Base-by-base conservation (phyloP, 805 yeast species). In the Candida oleophila region DNA sequence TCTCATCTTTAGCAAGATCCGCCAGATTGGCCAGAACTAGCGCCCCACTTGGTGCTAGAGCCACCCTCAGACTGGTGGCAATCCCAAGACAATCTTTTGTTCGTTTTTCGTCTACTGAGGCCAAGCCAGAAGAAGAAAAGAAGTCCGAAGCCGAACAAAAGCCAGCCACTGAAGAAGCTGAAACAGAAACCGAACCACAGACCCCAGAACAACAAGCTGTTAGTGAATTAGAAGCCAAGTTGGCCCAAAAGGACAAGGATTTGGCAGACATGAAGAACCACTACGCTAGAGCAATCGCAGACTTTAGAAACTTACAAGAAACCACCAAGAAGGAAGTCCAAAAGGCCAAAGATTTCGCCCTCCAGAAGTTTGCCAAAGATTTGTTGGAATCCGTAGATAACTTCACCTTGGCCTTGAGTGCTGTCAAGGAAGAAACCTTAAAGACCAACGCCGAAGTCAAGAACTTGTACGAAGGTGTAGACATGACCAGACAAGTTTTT, bases 281-380 rank as follows among this genome's bases (percentile, higher is more conserved):
- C 57, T 84, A 87, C 61, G 76, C 89, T 47, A 82, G 96, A 56
- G 78, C 96, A 20, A 78, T 89, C 47, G 96, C 97, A 21, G 97
- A 90, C 66, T 91, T 89, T 83, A 82, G 96, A 59, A 89, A 88
- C 69, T 75, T 90, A 58, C 97, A 90, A 74, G 92, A 87, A 62
- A 83, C 91, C 43, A 89, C 97, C 49, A 86, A 87, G 70, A 79
- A 87, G 56, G 97, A 91, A 64, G 74, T 87, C 46, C 85, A 87
- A 69, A 87, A 87, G 71, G 89, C 96, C 45, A 85, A 77, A 62
- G 96, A 89, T 61, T 90, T 84, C 70, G 97, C 97, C 0, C 75
- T 91, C 54, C 96, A 90, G 68, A 90, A 89, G 68, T 90, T 90
- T 64, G 94, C 96, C 54, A 86, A 82, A 67, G 97, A 90, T 56